phyloP scores from a whole-genome alignment of 805 yeast species.

The Saccharomycopsis capsularis region DNA sequence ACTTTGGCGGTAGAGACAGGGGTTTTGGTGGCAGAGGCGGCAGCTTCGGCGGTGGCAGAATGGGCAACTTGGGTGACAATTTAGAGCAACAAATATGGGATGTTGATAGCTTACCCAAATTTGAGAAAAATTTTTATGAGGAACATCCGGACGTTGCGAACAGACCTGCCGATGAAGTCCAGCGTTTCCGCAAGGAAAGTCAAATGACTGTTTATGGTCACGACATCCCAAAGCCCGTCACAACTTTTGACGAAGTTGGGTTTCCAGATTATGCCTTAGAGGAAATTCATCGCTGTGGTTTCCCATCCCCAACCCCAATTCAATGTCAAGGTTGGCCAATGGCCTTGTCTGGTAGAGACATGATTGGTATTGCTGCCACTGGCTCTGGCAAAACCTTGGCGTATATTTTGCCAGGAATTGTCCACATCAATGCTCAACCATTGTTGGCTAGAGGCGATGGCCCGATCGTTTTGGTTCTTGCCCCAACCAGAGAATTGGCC shows the following conservation, averaged over 20 bases:
- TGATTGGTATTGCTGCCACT: constrained; percentile 98
- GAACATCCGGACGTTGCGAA: constrained; percentile 75
- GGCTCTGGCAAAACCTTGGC: constrained; percentile 99
- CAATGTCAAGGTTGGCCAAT: constrained; percentile 99
- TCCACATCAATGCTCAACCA: constrained; percentile 97
- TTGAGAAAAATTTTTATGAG: constrained; percentile 89
- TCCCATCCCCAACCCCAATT: constrained; percentile 89
- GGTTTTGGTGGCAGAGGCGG: constrained; percentile 32
- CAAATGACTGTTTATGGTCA: constrained; percentile 82
- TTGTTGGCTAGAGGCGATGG: constrained; percentile 91
- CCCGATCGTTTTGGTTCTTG: constrained; percentile 89
- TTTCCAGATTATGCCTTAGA: constrained; percentile 89
- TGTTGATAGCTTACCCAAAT: constrained; percentile 66
- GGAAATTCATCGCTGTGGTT: constrained; percentile 88
- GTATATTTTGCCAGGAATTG: constrained; percentile 94
- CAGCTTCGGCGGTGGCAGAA: constrained; percentile 36
- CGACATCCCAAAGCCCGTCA: constrained; percentile 91
- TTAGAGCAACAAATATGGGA: constrained; percentile 79
- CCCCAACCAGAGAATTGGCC: constrained; percentile 98
- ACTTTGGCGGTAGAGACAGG: constrained; percentile 31
- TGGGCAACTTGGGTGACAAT: constrained; percentile 40
- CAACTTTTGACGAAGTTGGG: constrained; percentile 92
- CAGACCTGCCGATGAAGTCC: constrained; percentile 69
- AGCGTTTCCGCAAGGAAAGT: constrained; percentile 67
- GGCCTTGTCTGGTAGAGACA: constrained; percentile 98